Conservation (phyloP, 805 yeast species). For the Sungouiella thailandica region DNA sequence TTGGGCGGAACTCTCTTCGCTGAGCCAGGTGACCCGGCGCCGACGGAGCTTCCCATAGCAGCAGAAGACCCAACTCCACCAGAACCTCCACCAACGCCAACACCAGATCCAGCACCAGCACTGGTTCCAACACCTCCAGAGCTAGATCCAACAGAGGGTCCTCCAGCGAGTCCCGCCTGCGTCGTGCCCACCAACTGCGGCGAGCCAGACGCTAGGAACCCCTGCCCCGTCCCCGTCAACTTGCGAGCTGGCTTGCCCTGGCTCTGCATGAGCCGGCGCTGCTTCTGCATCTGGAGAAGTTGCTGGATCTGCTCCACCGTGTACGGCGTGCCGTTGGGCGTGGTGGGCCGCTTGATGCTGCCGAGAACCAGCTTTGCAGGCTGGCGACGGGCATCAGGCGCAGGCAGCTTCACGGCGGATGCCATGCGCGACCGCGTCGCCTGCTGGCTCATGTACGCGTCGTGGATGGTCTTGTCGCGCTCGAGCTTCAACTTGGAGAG, state of each 20-base stretch:
- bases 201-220: neutral
- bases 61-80: neutral
- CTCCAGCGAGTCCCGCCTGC: neutral
- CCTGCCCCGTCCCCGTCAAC: too few species aligned
- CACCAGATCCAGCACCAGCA: too few species aligned
- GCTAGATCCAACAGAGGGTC: neutral
- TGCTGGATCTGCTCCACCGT: conserved; percentile 60
- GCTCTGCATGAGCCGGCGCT: conserved; percentile 43
- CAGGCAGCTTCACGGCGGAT: conserved; percentile 38
- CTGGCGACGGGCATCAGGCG: conserved; percentile 5
- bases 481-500: conserved; percentile 78
- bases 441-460: conserved; percentile 53
- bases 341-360: conserved; percentile 33
- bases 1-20: conserved; percentile 14
- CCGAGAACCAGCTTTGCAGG: conserved; percentile 12
- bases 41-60: neutral
- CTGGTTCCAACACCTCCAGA: neutral
- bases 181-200: neutral
- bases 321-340: conserved; percentile 53
- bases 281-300: conserved; percentile 48
- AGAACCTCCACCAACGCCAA: too few species aligned
- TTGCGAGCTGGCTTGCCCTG: too few species aligned
- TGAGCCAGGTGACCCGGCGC: conserved; percentile 2
- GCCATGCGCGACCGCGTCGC: conserved; percentile 38
- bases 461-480: conserved; percentile 80